These are phyloP conservation scores for Coleophoma crateriformis DNA, from an alignment of 2,329 filamentous ascomycete species.

Conservation along the genomic window DNA sequence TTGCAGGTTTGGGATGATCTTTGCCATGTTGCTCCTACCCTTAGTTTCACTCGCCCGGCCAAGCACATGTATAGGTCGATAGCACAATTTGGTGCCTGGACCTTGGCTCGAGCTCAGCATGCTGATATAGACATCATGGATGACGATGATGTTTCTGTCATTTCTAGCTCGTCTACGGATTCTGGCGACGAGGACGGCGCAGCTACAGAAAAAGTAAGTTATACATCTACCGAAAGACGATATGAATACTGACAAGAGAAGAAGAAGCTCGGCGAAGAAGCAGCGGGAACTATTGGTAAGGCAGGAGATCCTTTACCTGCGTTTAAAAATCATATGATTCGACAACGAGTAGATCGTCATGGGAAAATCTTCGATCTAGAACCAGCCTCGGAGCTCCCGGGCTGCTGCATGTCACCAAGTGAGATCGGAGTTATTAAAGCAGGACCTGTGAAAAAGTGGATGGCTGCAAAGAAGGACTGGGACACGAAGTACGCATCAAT, in stretches of 20 bases:
- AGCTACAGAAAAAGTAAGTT: conserved; percentile 19
- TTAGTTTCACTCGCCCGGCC: conserved; percentile 94
- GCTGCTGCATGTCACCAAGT: conserved; percentile 53
- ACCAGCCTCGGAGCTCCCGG: conserved; percentile 57
- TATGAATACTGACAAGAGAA: background rate
- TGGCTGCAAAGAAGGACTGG: conserved; percentile 66
- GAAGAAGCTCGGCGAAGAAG: conserved; percentile 1
- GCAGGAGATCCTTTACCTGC: conserved; percentile 78
- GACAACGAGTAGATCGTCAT: conserved; percentile 76
- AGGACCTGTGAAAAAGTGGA: conserved; percentile 77
- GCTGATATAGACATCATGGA: conserved; percentile 75
- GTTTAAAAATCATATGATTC: conserved; percentile 85
- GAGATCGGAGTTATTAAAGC: conserved; percentile 77
- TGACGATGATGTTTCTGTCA: conserved; percentile 71
- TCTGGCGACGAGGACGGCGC: conserved; percentile 30
- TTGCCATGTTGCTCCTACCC: conserved; percentile 84
- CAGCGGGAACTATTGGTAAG: conserved; percentile 57
- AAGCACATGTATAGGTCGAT: conserved; percentile 94
- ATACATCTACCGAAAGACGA: background rate
- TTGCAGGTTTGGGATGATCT: conserved; percentile 95
- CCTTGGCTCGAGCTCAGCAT: conserved; percentile 75
- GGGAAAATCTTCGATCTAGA: conserved; percentile 68
- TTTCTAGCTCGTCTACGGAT: conserved; percentile 49
- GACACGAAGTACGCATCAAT: conserved; percentile 66
- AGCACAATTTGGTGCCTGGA: conserved; percentile 91